These are phyloP conservation scores for Lecanosticta acicola DNA, from an alignment of 2,329 filamentous ascomycete genomes.

Conservation along the genomic window DNA sequence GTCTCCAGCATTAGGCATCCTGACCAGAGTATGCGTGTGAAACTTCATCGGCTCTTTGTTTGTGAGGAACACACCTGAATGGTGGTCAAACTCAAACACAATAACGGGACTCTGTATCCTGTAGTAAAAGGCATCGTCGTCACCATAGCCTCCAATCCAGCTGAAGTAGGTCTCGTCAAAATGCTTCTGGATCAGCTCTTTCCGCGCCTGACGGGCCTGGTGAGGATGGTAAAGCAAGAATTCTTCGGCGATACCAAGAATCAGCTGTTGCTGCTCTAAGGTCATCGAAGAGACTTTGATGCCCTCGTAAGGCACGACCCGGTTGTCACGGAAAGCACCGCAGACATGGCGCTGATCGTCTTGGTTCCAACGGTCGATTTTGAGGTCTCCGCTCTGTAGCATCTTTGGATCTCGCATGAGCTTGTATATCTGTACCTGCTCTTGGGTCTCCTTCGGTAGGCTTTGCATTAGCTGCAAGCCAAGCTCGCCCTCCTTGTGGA, in stretches of 20 bases:
- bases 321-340: slow-evolving; percentile 73
- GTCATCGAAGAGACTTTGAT: slow-evolving; percentile 50
- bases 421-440: slow-evolving; percentile 52
- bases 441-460: slow-evolving; percentile 44
- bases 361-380: slow-evolving; percentile 65
- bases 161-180: slow-evolving; percentile 70
- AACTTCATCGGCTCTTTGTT: slow-evolving; percentile 69
- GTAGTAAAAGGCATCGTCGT: slow-evolving; percentile 70
- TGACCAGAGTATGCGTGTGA: slow-evolving; percentile 68
- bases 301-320: slow-evolving; percentile 67
- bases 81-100: slow-evolving; percentile 72
- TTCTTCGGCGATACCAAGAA: slow-evolving; percentile 57
- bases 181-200: slow-evolving; percentile 51
- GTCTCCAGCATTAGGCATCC: slow-evolving; percentile 70
- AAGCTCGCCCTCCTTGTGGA: slow-evolving; percentile 58
- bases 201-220: slow-evolving; percentile 48
- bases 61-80: slow-evolving; percentile 69
- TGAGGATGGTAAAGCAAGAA: slow-evolving; percentile 65
- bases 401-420: slow-evolving; percentile 59
- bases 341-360: slow-evolving; percentile 74
- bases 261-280: slow-evolving; percentile 45
- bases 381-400: slow-evolving; percentile 46
- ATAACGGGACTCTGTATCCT: slow-evolving; percentile 71
- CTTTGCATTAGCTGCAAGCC: slow-evolving; percentile 67
- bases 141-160: slow-evolving; percentile 67